phyloP scores from a whole-genome alignment of 176 grass and related monocot genomes.

The Tuctoria greenei region DNA sequence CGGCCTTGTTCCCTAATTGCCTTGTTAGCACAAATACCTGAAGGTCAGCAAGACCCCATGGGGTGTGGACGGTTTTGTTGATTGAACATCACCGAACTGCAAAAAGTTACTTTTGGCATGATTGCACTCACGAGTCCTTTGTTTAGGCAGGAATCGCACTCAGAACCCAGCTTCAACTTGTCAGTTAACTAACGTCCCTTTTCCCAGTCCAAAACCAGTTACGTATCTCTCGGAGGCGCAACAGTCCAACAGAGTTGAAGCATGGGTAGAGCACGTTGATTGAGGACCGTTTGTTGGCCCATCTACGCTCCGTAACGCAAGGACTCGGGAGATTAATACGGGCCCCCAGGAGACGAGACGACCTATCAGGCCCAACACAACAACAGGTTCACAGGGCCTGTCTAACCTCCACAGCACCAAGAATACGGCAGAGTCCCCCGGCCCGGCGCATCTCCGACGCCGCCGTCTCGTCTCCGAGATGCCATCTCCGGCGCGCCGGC shows the following conservation, averaged over 20 bases:
- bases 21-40: background rate
- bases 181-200: background rate
- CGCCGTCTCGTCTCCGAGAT: background rate
- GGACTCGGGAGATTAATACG: background rate
- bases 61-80: background rate
- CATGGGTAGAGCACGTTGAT: background rate
- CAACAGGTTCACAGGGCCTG: background rate
- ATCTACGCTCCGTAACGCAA: background rate
- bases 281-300: background rate
- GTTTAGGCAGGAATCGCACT: too few relatives aligned
- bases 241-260: background rate
- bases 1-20: background rate
- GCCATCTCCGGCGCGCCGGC: constrained; percentile 1
- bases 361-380: background rate
- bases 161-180: background rate
- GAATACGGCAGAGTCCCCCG: background rate
- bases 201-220: background rate
- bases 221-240: too few relatives aligned
- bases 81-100: background rate
- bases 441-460: background rate
- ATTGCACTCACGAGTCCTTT: background rate
- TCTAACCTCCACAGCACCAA: background rate
- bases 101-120: background rate
- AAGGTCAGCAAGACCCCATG: background rate
- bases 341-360: background rate